Conservation (phyloP, 208 protist species). For the Leishmania braziliensis region DNA sequence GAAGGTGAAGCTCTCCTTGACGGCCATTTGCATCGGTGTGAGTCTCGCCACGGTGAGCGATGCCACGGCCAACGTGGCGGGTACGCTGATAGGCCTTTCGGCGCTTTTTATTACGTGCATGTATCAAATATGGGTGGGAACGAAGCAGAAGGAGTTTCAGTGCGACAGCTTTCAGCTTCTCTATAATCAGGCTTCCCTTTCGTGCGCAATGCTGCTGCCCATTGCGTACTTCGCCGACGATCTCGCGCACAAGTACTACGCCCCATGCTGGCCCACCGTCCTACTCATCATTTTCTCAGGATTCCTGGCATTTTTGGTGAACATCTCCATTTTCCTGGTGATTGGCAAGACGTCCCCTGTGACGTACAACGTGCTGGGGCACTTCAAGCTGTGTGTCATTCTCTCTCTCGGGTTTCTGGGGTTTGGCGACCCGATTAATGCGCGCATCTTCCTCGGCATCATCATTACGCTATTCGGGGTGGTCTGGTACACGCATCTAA, state of each 20-base stretch:
- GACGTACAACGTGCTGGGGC: conserved; percentile 89
- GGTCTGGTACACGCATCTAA: conserved; percentile 85
- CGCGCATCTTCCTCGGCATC: conserved; percentile 48
- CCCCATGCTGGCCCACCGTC: conserved; percentile 32
- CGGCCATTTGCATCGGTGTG: conserved; percentile 69
- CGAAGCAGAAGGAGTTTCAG: conserved; percentile 82
- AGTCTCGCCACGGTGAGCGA: conserved; percentile 73
- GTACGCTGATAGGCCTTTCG: conserved; percentile 61
- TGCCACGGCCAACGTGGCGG: conserved; percentile 62
- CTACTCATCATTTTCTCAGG: conserved; percentile 51
- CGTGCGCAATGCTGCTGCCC: conserved; percentile 62
- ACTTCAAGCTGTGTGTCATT: conserved; percentile 87
- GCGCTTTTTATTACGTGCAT: conserved; percentile 79
- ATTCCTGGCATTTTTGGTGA: conserved; percentile 82
- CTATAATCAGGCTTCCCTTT: conserved; percentile 87
- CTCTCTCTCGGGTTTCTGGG: conserved; percentile 71
- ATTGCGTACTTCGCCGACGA: conserved; percentile 63
- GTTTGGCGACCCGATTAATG: conserved; percentile 48
- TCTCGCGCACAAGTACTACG: conserved; percentile 22
- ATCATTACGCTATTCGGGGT: conserved; percentile 60
- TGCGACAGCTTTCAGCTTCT: conserved; percentile 86
- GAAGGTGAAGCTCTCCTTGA: conserved; percentile 55
- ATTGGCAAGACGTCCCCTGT: conserved; percentile 87
- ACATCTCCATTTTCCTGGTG: conserved; percentile 89
- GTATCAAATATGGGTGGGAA: conserved; percentile 90